A percentile compares a stretch with the other conserved stretches of the same genome.
Evolutionary conservation across 495 filamentous ascomycete species (phyloP).

Genomic region (Staphylotrichum longicolle): DNA sequence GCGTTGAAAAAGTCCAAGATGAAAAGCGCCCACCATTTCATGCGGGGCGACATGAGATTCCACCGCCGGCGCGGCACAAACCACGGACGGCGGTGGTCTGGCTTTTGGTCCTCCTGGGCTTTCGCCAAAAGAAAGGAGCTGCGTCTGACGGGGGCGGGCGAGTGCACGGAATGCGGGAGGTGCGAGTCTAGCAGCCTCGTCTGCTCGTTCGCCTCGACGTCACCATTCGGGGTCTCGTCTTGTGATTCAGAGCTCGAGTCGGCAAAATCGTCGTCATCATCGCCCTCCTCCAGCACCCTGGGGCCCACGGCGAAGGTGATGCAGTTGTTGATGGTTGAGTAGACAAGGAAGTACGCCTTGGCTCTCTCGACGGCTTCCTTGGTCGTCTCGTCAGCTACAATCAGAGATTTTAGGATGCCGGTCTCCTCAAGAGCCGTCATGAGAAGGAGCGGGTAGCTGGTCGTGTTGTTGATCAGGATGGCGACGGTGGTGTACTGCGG

Average conservation of each 20-base stretch:
- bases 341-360: conserved; percentile 69
- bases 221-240: neutral
- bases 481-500: conserved; percentile 66
- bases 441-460: conserved; percentile 65
- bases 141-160: conserved; percentile 1
- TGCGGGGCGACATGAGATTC: conserved; percentile 38
- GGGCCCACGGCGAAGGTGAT: conserved; percentile 63
- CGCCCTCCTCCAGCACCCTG: conserved; percentile 32
- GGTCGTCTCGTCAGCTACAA: conserved; percentile 39
- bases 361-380: conserved; percentile 60
- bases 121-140: conserved; percentile 14
- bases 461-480: conserved; percentile 76
- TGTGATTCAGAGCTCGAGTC: neutral
- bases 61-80: conserved; percentile 22
- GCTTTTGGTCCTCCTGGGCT: conserved; percentile 16
- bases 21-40: conserved; percentile 37
- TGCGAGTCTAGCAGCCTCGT: conserved; percentile 18
- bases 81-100: conserved; percentile 19
- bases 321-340: conserved; percentile 42
- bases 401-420: conserved; percentile 56
- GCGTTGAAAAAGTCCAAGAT: conserved; percentile 60
- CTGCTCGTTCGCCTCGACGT: conserved; percentile 24
- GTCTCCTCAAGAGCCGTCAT: conserved; percentile 63
- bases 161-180: neutral
- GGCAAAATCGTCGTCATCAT: conserved; percentile 17